Percentiles rank a stretch among this genome's conserved stretches.
phyloP scores from a whole-genome alignment of 306 rosid species.

The Malus fusca region DNA sequence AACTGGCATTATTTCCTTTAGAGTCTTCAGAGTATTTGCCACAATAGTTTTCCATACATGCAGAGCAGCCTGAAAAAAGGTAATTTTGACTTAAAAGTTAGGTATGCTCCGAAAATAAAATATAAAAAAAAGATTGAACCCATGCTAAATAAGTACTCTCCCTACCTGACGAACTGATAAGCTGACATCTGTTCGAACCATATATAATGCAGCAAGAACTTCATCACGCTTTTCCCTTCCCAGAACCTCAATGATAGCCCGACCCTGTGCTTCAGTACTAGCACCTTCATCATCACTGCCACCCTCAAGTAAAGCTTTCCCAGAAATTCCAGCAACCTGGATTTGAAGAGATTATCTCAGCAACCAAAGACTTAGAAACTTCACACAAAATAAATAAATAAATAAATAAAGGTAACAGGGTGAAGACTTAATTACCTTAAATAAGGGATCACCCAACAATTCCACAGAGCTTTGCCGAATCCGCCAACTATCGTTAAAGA shows the following conservation, averaged over 20 bases:
- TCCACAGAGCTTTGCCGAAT: slow-evolving; percentile 97
- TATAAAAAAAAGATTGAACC: neutral
- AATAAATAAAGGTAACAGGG: too few relatives aligned
- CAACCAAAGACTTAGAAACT: neutral
- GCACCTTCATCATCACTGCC: slow-evolving; percentile 99
- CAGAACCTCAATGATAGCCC: slow-evolving; percentile 90
- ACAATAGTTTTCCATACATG: slow-evolving; percentile 99
- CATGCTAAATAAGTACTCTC: neutral
- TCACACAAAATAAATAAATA: neutral
- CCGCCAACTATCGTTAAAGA: slow-evolving; percentile 94
- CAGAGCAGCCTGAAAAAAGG: slow-evolving; percentile 71
- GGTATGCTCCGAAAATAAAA: neutral
- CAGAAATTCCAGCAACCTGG: slow-evolving; percentile 99
- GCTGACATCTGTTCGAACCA: slow-evolving; percentile 96
- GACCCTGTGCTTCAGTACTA: slow-evolving; percentile 97
- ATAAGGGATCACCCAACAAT: slow-evolving; percentile 88
- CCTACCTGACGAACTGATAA: slow-evolving; percentile 96
- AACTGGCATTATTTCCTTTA: slow-evolving; percentile 91
- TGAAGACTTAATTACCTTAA: slow-evolving; percentile 53
- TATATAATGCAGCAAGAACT: slow-evolving; percentile 88
- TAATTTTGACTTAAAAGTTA: neutral
- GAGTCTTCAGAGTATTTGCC: slow-evolving; percentile 94
- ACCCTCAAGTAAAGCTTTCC: slow-evolving; percentile 98
- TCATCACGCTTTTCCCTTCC: slow-evolving; percentile 90
- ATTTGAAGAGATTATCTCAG: slow-evolving; percentile 10